These are phyloP conservation scores for Tolypocladium sp. DNA, from an alignment of 2,329 filamentous ascomycete genomes.

Conservation along the genomic window DNA sequence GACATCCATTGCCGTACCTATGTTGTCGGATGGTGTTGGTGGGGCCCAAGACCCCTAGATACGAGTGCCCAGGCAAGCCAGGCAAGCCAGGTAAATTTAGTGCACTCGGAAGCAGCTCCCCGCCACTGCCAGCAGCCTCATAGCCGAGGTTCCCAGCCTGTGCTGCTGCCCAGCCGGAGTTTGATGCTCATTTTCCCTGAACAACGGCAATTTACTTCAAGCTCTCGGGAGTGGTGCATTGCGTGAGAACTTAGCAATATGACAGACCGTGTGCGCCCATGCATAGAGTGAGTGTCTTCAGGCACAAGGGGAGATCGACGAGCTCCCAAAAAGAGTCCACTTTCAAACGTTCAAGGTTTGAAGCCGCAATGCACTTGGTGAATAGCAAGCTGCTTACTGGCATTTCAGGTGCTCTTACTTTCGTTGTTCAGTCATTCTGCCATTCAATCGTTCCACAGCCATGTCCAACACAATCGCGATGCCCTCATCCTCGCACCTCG, in stretches of 20 bases:
- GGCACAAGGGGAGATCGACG: background rate
- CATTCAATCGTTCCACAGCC: background rate
- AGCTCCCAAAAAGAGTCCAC: background rate
- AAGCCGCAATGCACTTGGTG: background rate
- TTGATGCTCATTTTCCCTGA: background rate
- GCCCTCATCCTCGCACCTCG: background rate
- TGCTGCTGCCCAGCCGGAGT: background rate
- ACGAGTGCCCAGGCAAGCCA: no score
- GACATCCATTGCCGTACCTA: background rate
- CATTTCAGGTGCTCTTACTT: no score
- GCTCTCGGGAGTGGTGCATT: background rate
- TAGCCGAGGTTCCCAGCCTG: background rate
- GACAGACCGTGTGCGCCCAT: background rate
- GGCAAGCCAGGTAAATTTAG: background rate
- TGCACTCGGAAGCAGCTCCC: background rate
- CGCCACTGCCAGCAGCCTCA: background rate
- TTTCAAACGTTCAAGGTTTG: background rate
- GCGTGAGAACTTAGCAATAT: background rate
- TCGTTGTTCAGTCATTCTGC: background rate
- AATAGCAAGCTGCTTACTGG: background rate
- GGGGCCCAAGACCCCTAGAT: background rate
- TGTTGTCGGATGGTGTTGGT: background rate
- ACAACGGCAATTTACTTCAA: background rate
- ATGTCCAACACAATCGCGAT: background rate
- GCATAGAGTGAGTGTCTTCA: background rate